These are phyloP conservation scores for Thermothielavioides terrestris DNA, from an alignment of 495 filamentous ascomycete species.

Conservation along the genomic window DNA sequence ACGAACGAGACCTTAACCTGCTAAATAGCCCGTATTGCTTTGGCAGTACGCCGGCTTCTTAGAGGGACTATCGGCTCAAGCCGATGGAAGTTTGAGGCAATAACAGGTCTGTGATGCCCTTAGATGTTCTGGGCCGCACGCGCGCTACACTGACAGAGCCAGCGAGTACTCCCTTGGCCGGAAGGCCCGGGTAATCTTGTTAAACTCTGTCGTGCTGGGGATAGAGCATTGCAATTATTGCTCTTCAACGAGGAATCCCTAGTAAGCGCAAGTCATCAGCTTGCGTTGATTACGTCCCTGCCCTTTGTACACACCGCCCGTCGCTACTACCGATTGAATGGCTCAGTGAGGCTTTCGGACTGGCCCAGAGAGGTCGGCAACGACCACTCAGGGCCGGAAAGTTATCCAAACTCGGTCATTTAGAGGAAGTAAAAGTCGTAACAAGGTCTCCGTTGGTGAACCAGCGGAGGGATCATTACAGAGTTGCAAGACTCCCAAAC, in stretches of 20 bases:
- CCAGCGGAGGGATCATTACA: constrained; percentile 61
- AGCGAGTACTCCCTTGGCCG: constrained; percentile 63
- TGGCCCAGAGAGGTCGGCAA: constrained; percentile 57
- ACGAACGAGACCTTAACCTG: constrained; percentile 66
- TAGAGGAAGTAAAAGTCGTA: constrained; percentile 53
- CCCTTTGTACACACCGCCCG: constrained; percentile 66
- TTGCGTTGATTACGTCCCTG: constrained; percentile 65
- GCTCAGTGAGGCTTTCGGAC: constrained; percentile 64
- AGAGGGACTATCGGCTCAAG: constrained; percentile 63
- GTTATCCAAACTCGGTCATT: constrained; percentile 55
- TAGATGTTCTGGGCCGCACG: constrained; percentile 67
- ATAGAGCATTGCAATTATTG: constrained; percentile 76
- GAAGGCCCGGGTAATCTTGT: constrained; percentile 68
- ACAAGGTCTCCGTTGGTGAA: constrained; percentile 70
- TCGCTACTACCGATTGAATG: constrained; percentile 70
- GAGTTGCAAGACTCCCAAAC: constrained; percentile 32
- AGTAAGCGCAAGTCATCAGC: constrained; percentile 67
- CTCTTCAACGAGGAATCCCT: constrained; percentile 73
- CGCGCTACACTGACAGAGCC: constrained; percentile 64
- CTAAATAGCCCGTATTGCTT: constrained; percentile 62
- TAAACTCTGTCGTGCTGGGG: constrained; percentile 69
- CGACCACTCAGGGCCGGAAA: constrained; percentile 56
- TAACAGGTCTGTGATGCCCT: constrained; percentile 65
- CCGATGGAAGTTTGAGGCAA: constrained; percentile 63
- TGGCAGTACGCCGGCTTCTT: constrained; percentile 59